These are phyloP conservation scores for Sclerotinia borealis DNA, from an alignment of 2,329 filamentous ascomycete species.

Conservation along the genomic window DNA sequence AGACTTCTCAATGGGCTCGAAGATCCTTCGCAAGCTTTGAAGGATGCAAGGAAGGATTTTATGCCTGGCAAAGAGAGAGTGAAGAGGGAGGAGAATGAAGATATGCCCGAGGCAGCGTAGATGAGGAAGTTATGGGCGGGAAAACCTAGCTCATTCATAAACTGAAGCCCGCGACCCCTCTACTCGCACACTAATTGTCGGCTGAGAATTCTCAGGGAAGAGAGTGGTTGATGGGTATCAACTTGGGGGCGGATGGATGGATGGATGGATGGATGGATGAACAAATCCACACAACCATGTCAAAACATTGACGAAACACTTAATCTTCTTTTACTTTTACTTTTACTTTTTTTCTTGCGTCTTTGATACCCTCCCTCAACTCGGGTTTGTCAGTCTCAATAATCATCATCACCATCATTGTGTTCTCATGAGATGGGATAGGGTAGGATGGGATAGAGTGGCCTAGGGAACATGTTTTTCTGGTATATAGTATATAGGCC, in stretches of 20 bases:
- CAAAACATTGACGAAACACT: not conserved
- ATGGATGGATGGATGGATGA: not conserved
- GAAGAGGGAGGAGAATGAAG: conserved; percentile 18
- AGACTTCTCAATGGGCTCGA: conserved; percentile 42
- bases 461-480: not conserved
- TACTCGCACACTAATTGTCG: not conserved
- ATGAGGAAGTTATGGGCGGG: not conserved
- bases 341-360: not conserved
- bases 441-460: not conserved
- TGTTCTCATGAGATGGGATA: not conserved
- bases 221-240: not conserved
- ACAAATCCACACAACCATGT: not conserved
- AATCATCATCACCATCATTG: not conserved
- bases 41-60: conserved; percentile 15
- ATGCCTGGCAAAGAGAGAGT: conserved; percentile 23
- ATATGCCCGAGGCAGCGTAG: conserved; percentile 7
- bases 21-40: conserved; percentile 24
- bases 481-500: not conserved
- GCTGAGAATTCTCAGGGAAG: not conserved
- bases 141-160: not conserved
- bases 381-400: not conserved
- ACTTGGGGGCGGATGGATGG: not conserved
- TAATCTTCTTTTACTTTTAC: not conserved
- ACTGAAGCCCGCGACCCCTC: not conserved
- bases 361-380: not conserved